Base-by-base conservation (phyloP, 1,284 basidiomycete genomes). In the Volvariella surrecta region DNA sequence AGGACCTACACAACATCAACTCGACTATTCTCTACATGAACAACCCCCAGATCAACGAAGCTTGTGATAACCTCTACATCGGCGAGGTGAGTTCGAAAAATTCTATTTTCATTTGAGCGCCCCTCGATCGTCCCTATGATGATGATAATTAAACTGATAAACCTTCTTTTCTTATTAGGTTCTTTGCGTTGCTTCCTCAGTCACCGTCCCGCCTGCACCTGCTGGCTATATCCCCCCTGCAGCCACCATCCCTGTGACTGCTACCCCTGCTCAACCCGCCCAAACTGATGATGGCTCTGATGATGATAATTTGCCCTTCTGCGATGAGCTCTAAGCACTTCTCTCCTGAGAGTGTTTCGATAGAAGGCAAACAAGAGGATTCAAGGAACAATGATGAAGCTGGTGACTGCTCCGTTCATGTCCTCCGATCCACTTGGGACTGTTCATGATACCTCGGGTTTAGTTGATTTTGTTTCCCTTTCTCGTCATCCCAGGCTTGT, bases 41-140 rank as follows among this genome's bases (percentile, higher is more conserved):
- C 71, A 85, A 85, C 72, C 82, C 81, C n/a, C 76, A 83, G 57
- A 62, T 86, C 52, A 54, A 77, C 53, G 10, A 48, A 0, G 63
- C 59, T 0, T 85, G 83, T 57, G 52, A 51, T 50, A 85, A 85
- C 63, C 60, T 85, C 51, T 83, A 83, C 56, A 55, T 79, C 44
- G 79, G 74, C 58, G 77, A 82, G 73, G 82, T 82, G 71, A 60
- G 18, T 24, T 22, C 15, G 30, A 20, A 24, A 11, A 32, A 1
- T 24, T 39, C 41, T 21, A 28, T 17, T 9, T 30, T 10, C 21
- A 31, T 31, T 15, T 31, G 9, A 9, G 15, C 30, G 9, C 15
- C 30, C 30, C 30, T 31, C 30, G 9, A 31, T 31, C 30, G 9
- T 31, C 30, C 30, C 30, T 31, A 15, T 31, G 9, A 9, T 31